Evolutionary conservation across 2,329 filamentous ascomycete species (phyloP).

Genomic region (Kalmusia sp.): DNA sequence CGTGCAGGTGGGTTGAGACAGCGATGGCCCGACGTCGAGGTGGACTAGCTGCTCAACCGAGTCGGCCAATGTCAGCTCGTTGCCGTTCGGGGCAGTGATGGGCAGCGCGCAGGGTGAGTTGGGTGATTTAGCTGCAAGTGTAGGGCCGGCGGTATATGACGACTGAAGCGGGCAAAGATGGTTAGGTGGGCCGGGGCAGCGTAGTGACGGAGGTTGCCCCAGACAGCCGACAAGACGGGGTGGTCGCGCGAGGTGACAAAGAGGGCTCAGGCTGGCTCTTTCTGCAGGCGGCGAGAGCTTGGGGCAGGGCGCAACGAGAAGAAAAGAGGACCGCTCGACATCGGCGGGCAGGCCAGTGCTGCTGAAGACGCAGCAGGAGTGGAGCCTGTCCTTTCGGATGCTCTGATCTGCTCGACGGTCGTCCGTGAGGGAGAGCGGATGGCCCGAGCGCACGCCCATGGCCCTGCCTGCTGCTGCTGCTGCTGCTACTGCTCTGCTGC

Average conservation of each 20-base stretch:
- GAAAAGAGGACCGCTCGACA: too few relatives aligned
- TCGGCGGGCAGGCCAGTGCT: too few relatives aligned
- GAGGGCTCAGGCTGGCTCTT: not conserved
- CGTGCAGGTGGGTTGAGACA: slow-evolving; percentile 13
- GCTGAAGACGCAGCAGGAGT: not conserved
- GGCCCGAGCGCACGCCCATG: not conserved
- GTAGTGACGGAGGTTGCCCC: not conserved
- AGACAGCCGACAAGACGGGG: not conserved
- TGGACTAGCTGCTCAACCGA: slow-evolving; percentile 9
- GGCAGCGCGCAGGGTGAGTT: not conserved
- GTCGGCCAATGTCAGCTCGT: slow-evolving; percentile 9
- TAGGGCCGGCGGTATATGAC: slow-evolving; percentile 17
- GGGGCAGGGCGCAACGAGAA: too few relatives aligned
- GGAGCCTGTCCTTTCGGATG: not conserved
- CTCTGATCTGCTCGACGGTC: not conserved
- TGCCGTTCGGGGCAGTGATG: slow-evolving; percentile 19
- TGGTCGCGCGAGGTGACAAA: not conserved
- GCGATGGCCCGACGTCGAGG: slow-evolving; percentile 4
- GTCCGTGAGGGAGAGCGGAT: not conserved
- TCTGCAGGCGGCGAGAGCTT: too few relatives aligned
- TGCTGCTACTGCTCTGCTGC: not conserved
- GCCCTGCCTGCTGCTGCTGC: not conserved
- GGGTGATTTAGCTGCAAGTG: not conserved
- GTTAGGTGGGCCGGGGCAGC: slow-evolving; percentile 4
- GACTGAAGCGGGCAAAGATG: slow-evolving; percentile 12